These are phyloP conservation scores for Quercus dentata DNA, from an alignment of 306 rosid genomes.

Conservation along the genomic window DNA sequence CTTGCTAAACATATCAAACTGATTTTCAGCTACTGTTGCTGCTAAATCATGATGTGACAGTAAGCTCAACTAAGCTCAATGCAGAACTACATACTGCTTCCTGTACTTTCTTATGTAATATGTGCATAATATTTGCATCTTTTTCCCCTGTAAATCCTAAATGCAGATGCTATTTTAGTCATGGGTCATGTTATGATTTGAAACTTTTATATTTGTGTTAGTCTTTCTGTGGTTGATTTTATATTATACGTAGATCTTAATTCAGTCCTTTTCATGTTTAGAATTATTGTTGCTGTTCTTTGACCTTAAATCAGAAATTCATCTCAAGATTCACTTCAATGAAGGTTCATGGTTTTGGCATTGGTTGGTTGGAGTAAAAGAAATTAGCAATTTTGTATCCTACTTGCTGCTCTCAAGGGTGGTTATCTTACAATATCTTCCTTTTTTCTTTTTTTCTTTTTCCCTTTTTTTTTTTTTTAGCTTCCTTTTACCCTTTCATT, in stretches of 20 bases:
- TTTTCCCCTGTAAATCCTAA: neutral
- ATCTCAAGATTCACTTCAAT: conserved; percentile 38
- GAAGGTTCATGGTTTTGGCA: conserved; percentile 54
- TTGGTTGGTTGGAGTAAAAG: conserved; percentile 48
- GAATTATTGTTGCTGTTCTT: conserved; percentile 33
- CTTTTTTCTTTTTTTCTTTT: neutral
- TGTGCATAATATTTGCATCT: neutral
- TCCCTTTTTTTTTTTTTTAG: neutral
- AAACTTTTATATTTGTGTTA: neutral
- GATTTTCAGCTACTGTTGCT: neutral
- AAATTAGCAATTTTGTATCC: conserved; percentile 56
- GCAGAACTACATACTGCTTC: no score
- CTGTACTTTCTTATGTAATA: neutral
- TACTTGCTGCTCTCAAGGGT: conserved; percentile 34
- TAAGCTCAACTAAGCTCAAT: no score
- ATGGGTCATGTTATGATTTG: conserved; percentile 3
- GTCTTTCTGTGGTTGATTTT: conserved; percentile 18
- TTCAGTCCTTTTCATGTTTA: conserved; percentile 1
- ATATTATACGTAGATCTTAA: conserved; percentile 8
- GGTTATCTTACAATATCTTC: conserved; percentile 9
- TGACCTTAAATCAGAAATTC: conserved; percentile 49
- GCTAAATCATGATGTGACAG: no score
- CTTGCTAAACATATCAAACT: neutral
- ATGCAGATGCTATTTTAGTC: neutral
- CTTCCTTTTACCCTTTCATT: conserved; percentile 5